A percentile compares a stretch with the other conserved stretches of the same genome.
These are phyloP conservation scores for Raffaelea albimanens DNA, from an alignment of 2,329 filamentous ascomycete genomes.

Conservation along the genomic window DNA sequence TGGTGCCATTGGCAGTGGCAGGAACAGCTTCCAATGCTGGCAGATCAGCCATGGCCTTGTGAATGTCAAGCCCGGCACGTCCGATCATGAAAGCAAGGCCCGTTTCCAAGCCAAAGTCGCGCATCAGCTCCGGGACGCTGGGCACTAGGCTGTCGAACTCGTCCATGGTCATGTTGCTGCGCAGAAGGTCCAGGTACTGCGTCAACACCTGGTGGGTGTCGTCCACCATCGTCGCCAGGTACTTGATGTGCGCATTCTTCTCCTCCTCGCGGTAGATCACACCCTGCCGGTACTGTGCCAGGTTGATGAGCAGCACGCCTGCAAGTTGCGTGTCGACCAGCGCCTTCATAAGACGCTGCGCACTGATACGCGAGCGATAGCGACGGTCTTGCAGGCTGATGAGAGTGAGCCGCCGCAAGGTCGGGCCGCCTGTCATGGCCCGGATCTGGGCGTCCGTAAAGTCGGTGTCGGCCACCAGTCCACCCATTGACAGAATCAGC, in stretches of 20 bases:
- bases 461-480: conserved; percentile 76
- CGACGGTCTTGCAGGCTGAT: conserved; percentile 71
- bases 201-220: conserved; percentile 77
- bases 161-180: conserved; percentile 63
- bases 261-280: conserved; percentile 68
- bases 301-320: conserved; percentile 74
- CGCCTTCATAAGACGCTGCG: conserved; percentile 69
- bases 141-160: conserved; percentile 76
- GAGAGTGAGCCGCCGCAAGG: conserved; percentile 71
- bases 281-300: conserved; percentile 83
- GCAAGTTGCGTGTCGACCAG: conserved; percentile 70
- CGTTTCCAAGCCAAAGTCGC: conserved; percentile 69
- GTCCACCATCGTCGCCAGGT: conserved; percentile 78
- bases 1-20: no score
- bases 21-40: not conserved
- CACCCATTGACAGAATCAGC: conserved; percentile 85
- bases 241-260: conserved; percentile 70
- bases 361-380: conserved; percentile 51
- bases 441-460: conserved; percentile 83
- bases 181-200: conserved; percentile 84
- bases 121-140: conserved; percentile 61
- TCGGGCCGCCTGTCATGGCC: conserved; percentile 78
- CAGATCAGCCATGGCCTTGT: conserved; percentile 26
- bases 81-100: conserved; percentile 78
- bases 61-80: conserved; percentile 61